Evolutionary conservation across 2,329 filamentous ascomycete species (phyloP).

Genomic region (Pseudopyricularia javanii): DNA sequence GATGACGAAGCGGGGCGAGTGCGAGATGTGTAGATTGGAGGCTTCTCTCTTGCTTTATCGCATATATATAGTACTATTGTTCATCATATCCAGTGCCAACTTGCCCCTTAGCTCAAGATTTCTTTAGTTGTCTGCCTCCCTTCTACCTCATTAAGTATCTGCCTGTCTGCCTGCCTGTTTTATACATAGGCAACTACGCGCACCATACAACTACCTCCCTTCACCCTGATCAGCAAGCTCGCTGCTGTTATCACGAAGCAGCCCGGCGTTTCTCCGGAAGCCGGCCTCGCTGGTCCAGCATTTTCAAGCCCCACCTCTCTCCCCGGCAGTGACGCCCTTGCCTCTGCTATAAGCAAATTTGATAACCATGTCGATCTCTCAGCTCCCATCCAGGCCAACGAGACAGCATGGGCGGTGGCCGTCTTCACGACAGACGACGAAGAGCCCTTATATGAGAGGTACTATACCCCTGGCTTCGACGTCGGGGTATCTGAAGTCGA

Average conservation of each 20-base stretch:
- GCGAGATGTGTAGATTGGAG: background rate
- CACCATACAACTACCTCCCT: background rate
- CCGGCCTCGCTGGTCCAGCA: background rate
- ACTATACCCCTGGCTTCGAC: background rate
- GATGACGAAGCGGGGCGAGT: background rate
- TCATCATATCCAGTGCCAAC: too few relatives aligned
- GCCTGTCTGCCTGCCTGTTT: background rate
- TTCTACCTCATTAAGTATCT: too few relatives aligned
- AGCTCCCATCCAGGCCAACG: background rate
- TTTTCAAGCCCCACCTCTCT: background rate
- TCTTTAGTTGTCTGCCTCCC: too few relatives aligned
- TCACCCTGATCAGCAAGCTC: background rate
- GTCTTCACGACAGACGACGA: background rate
- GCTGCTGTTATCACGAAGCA: background rate
- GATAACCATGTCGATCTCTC: background rate
- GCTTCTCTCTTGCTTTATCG: background rate
- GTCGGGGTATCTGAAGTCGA: constrained; percentile 9
- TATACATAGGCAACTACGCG: background rate
- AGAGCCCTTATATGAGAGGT: background rate
- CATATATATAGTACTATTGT: background rate
- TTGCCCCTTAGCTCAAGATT: too few relatives aligned
- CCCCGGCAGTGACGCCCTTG: background rate
- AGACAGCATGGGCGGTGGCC: background rate
- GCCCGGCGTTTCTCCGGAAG: background rate
- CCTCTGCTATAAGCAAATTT: background rate